phyloP scores from a whole-genome alignment of 257 asterid genomes.

The Marsdenia floribunda region DNA sequence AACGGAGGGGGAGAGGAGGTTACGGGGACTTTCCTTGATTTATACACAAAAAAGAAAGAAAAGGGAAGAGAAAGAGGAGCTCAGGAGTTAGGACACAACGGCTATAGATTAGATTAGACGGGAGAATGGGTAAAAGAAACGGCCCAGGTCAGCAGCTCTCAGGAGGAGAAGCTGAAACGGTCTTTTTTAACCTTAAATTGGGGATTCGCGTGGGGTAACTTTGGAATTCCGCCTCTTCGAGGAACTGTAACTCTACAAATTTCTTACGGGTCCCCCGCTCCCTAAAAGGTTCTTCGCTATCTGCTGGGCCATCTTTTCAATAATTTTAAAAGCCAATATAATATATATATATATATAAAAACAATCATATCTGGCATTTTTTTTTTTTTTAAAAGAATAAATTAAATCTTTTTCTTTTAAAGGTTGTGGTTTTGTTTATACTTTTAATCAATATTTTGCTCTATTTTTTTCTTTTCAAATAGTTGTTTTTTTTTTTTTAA shows the following conservation, averaged over 20 bases:
- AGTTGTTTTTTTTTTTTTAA: too few species aligned
- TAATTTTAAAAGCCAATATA: not conserved
- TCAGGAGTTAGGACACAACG: too few species aligned
- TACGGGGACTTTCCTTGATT: slow-evolving; percentile 4
- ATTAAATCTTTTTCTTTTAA: too few species aligned
- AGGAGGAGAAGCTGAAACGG: not conserved
- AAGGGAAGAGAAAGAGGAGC: too few species aligned
- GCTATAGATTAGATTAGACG: not conserved
- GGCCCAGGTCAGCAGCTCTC: not conserved
- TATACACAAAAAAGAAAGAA: not conserved
- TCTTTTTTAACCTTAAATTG: not conserved
- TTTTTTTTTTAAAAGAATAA: too few species aligned
- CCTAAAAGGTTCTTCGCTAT: not conserved
- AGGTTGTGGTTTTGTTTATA: too few species aligned
- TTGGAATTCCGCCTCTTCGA: not conserved
- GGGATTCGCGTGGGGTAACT: not conserved
- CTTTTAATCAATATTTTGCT: too few species aligned
- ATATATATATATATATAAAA: too few species aligned
- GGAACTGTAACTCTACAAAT: not conserved
- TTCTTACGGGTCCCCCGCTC: not conserved
- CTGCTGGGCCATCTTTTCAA: not conserved
- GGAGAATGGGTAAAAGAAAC: not conserved
- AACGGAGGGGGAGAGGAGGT: not conserved
- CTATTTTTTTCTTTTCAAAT: too few species aligned
- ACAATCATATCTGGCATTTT: too few species aligned